These are phyloP conservation scores for Fremontodendron californicum DNA, from an alignment of 345 rosid species.

Conservation along the genomic window DNA sequence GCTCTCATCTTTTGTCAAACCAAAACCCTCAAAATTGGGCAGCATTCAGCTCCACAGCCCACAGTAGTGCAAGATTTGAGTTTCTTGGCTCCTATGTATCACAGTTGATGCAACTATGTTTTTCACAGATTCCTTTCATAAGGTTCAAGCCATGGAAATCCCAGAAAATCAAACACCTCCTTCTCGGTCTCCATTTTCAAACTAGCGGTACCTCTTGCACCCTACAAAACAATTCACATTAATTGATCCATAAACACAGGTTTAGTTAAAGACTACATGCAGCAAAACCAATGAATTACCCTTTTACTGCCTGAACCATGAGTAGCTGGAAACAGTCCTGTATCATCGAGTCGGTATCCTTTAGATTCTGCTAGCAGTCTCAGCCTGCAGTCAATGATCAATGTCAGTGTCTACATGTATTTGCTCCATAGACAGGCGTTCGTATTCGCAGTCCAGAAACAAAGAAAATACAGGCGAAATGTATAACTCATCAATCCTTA, in stretches of 20 bases:
- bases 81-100: background rate
- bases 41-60: background rate
- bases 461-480: background rate
- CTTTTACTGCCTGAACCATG: constrained; percentile 66
- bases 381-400: constrained; percentile 47
- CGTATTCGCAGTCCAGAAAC: too few relatives aligned
- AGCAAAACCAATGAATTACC: constrained; percentile 34
- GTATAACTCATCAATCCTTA: background rate
- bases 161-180: constrained; percentile 82
- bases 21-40: background rate
- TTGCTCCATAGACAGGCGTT: too few relatives aligned
- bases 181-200: constrained; percentile 58
- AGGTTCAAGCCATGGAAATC: constrained; percentile 81
- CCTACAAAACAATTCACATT: constrained; percentile 38
- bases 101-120: background rate
- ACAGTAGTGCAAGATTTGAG: background rate
- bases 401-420: background rate
- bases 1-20: background rate
- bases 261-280: background rate
- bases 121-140: constrained; percentile 69
- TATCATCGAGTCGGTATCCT: constrained; percentile 85
- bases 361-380: constrained; percentile 87
- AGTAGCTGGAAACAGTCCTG: constrained; percentile 86
- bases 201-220: constrained; percentile 57
- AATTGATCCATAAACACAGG: background rate